Base-by-base conservation (phyloP, 176 grass and related monocot genomes). In the Ananas comosus region DNA sequence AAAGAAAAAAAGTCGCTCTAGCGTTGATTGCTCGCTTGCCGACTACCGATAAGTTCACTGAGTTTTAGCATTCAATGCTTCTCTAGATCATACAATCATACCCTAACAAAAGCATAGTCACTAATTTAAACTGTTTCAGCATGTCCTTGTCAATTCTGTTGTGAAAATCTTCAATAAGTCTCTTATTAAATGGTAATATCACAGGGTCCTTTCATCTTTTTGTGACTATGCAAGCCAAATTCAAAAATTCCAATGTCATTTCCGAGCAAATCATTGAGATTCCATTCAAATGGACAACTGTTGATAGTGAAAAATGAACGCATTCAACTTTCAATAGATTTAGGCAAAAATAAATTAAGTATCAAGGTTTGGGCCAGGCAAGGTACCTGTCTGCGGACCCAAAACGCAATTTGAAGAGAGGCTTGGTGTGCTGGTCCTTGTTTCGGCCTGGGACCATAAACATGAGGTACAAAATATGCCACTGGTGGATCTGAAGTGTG, bases 121-220 rank as follows among this genome's bases (percentile, higher is more conserved):
- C 65, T 67, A 67, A 42, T 67, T 67, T 67, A 33, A 67, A 67
- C 48, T 67, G 29, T 67, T 67, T 67, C 29, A 11, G 0, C 29
- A 67, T 67, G 65, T 67, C 65, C 9, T 67, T 49, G 33, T 67
- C 29, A 16, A 67, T 67, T 48, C 13, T 67, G 42, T 10, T 67
- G 65, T 33, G 48, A 16, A 67, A 67, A 33, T 67, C 33, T 19
- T 67, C 42, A 12, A 67, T 16, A 47, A 33, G 33, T 33, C 28
- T 49, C 65, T 19, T 67, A 13, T 67, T 67, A 33, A 33, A 67
- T 49, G 65, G 48, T 16, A 67, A 33, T 13, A 67, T 67, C 28
- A 67, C 65, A 67, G 65, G 33, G 65, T 67, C 65, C 65, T 67
- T 67, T 67, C 65, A 16, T 27, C 28, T 67, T 67, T 67, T 67